Conservation (phyloP, 176 grass and related monocot genomes). For the Phyllostachys edulis region DNA sequence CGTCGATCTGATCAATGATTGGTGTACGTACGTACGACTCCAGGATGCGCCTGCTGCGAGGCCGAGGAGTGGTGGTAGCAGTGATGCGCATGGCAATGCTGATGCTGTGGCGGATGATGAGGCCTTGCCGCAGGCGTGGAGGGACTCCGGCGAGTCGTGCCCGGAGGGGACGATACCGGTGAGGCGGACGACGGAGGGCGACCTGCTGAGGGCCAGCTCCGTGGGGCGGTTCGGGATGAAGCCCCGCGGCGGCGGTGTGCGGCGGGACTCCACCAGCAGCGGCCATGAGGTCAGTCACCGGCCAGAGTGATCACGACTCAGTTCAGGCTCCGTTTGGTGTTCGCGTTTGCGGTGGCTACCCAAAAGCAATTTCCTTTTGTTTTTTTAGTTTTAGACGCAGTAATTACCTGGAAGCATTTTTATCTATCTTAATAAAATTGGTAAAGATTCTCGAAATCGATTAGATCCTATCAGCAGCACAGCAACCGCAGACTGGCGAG, state of each 20-base stretch:
- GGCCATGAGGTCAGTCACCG: conserved; percentile 64
- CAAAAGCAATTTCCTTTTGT: neutral
- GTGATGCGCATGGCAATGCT: neutral
- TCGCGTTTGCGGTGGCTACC: neutral
- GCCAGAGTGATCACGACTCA: neutral
- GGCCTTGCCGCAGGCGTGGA: conserved; percentile 57
- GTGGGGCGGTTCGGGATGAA: conserved; percentile 67
- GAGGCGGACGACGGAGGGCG: conserved; percentile 52
- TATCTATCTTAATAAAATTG: neutral
- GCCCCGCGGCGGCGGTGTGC: conserved; percentile 15
- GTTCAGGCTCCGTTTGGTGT: neutral
- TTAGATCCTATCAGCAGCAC: no score
- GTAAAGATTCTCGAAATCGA: neutral
- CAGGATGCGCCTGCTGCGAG: conserved; percentile 39
- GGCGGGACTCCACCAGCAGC: conserved; percentile 64
- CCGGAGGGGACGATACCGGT: conserved; percentile 65
- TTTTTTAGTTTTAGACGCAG: no score
- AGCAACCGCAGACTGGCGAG: neutral
- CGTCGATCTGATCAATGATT: neutral
- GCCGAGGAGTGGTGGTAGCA: neutral
- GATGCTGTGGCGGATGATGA: conserved; percentile 14
- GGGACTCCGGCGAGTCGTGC: conserved; percentile 52
- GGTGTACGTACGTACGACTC: neutral
- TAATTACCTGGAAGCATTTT: no score
- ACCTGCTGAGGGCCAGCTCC: conserved; percentile 61